Conservation (phyloP, 208 protist species). For the Entamoeba moshkovskii region DNA sequence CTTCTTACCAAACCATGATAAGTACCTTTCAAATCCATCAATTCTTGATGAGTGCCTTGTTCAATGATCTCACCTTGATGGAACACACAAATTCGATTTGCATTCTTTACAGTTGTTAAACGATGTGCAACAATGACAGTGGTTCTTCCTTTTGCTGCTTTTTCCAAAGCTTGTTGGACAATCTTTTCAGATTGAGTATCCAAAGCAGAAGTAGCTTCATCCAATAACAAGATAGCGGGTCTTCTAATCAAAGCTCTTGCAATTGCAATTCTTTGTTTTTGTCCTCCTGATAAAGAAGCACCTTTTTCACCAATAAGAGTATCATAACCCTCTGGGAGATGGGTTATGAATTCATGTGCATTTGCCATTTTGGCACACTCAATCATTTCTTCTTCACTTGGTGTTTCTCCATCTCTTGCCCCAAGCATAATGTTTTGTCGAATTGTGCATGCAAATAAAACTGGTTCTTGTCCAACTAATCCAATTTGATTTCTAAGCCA, state of each 20-base stretch:
- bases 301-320: neutral
- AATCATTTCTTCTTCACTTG: neutral
- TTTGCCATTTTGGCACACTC: neutral
- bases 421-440: conserved; percentile 66
- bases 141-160: conserved; percentile 57
- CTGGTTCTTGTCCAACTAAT: conserved; percentile 80
- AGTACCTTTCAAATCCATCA: conserved; percentile 22
- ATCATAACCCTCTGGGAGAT: neutral
- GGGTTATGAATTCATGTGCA: neutral
- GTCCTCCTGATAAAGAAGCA: conserved; percentile 58
- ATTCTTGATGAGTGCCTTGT: conserved; percentile 61
- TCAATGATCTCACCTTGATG: conserved; percentile 63
- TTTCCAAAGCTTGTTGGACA: conserved; percentile 59
- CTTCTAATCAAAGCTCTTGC: conserved; percentile 61
- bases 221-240: conserved; percentile 65
- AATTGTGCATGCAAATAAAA: conserved; percentile 80
- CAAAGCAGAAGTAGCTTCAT: conserved; percentile 70
- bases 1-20: neutral
- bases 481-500: neutral
- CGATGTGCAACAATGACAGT: conserved; percentile 74
- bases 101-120: conserved; percentile 64
- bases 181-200: conserved; percentile 65
- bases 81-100: conserved; percentile 75
- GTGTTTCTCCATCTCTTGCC: neutral
- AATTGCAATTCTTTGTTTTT: conserved; percentile 77